Conservation (phyloP, 352 stramenopile genomes). For the Pythium periplocum region DNA sequence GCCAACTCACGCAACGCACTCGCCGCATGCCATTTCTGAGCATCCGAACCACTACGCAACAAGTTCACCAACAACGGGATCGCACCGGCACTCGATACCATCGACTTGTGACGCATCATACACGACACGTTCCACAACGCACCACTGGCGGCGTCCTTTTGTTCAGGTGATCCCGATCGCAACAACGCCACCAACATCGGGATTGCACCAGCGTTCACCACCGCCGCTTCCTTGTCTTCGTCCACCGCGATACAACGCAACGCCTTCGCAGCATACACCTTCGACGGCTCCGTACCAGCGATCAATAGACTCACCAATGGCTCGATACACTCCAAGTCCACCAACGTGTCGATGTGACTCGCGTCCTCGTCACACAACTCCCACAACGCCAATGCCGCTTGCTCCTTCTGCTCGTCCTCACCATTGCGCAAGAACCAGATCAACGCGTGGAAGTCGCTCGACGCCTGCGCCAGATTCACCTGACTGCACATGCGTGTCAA, state of each 20-base stretch:
- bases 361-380: too few species aligned
- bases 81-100: neutral
- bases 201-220: conserved; percentile 6
- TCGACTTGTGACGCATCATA: conserved; percentile 7
- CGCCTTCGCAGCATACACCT: neutral
- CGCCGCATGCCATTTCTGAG: conserved; percentile 12
- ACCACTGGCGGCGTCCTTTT: conserved; percentile 2
- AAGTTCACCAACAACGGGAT: conserved; percentile 4
- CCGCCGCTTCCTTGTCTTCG: conserved; percentile 4
- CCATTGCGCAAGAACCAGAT: too few species aligned
- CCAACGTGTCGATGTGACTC: neutral
- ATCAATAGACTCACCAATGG: neutral
- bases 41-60: conserved; percentile 8
- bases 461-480: too few species aligned
- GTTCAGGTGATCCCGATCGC: neutral
- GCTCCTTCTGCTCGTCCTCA: too few species aligned
- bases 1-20: conserved; percentile 15
- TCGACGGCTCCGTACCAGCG: neutral
- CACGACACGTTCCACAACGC: conserved; percentile 7
- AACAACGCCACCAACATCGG: neutral
- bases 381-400: too few species aligned
- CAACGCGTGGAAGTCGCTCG: too few species aligned
- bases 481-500: too few species aligned
- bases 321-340: neutral
- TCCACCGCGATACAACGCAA: conserved; percentile 5